phyloP scores from a whole-genome alignment of 345 rosid genomes.

The Populus nigra region DNA sequence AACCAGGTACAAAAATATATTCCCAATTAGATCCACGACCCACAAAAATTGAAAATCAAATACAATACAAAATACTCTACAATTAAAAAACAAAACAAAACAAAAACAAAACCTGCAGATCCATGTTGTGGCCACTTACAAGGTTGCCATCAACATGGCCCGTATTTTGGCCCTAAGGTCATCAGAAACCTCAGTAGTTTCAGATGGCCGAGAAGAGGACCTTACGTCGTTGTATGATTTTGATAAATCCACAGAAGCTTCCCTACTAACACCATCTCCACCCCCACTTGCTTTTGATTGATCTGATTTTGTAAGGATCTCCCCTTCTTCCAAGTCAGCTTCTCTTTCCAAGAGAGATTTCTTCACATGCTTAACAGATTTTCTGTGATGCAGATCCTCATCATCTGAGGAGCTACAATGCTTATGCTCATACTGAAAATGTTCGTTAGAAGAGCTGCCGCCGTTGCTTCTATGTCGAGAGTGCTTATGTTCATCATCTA shows the following conservation, averaged over 20 bases:
- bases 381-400: conserved; percentile 21
- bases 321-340: conserved; percentile 62
- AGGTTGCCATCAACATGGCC: conserved; percentile 85
- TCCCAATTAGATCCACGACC: not conserved
- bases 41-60: not conserved
- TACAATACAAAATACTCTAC: not conserved
- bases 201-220: conserved; percentile 33
- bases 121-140: conserved; percentile 28
- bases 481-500: conserved; percentile 26
- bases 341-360: conserved; percentile 28
- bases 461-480: conserved; percentile 17
- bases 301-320: conserved; percentile 49
- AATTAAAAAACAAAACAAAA: not conserved
- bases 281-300: conserved; percentile 47
- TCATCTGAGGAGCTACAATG: not conserved
- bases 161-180: conserved; percentile 93
- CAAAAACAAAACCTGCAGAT: not conserved
- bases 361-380: conserved; percentile 40
- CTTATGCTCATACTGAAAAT: too few species aligned
- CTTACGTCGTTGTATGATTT: conserved; percentile 23
- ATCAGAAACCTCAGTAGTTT: conserved; percentile 50
- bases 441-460: too few species aligned
- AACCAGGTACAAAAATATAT: too few species aligned
- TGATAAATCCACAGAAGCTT: conserved; percentile 37
- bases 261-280: conserved; percentile 32